phyloP scores from a whole-genome alignment of 768 basidiomycete genomes.

The Myochromella boudieri region DNA sequence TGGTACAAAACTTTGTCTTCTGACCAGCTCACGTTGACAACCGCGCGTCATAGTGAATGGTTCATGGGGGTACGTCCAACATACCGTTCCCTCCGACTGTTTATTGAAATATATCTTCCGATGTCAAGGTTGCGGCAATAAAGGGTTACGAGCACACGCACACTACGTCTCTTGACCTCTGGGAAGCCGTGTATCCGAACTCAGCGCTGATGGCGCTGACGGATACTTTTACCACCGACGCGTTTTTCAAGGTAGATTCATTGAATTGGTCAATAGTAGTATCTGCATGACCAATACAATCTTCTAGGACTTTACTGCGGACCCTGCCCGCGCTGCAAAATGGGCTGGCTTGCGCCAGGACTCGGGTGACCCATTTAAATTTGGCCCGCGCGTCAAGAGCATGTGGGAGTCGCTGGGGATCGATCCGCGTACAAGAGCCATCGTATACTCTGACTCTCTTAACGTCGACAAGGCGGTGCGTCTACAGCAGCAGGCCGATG shows the following conservation, averaged over 20 bases:
- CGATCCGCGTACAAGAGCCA: conserved; percentile 58
- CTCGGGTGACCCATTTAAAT: conserved; percentile 86
- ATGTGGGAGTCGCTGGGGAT: conserved; percentile 73
- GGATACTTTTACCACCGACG: conserved; percentile 89
- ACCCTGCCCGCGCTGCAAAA: conserved; percentile 58
- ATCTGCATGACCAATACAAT: conserved; percentile 1
- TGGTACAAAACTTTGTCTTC: too few relatives aligned
- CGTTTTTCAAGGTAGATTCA: conserved; percentile 71
- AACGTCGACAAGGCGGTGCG: conserved; percentile 67
- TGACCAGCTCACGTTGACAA: not conserved
- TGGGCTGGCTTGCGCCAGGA: conserved; percentile 93
- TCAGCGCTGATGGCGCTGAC: conserved; percentile 77
- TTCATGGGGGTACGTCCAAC: conserved; percentile 75
- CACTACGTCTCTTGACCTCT: conserved; percentile 71
- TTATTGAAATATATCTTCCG: conserved; percentile 1
- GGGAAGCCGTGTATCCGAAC: conserved; percentile 76
- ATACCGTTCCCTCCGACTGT: conserved; percentile 3
- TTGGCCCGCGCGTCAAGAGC: conserved; percentile 70
- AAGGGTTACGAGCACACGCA: conserved; percentile 82
- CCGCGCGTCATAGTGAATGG: conserved; percentile 63
- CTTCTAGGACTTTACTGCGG: conserved; percentile 53
- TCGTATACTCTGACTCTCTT: conserved; percentile 86
- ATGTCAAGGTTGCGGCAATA: conserved; percentile 72
- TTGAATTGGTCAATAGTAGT: not conserved
- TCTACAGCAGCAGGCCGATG: conserved; percentile 70